Percentiles rank a stretch among this genome's conserved stretches.
These are phyloP conservation scores for Verticillium isaacii DNA, from an alignment of 2,329 filamentous ascomycete genomes.

Conservation along the genomic window DNA sequence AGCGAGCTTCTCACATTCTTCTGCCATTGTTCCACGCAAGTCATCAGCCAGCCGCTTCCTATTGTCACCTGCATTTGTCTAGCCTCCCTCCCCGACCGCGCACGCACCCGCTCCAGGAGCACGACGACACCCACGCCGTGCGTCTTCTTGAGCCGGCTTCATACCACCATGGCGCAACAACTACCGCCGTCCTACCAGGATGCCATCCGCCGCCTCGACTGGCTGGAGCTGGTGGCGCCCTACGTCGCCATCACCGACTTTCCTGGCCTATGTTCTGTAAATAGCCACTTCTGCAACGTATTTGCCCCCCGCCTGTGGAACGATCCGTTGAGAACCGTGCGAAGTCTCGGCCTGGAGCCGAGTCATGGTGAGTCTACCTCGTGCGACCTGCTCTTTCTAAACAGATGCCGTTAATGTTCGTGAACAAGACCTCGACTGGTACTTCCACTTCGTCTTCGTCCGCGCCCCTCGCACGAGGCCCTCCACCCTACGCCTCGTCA, in stretches of 20 bases:
- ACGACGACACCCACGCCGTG: neutral
- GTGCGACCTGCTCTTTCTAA: neutral
- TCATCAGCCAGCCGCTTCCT: neutral
- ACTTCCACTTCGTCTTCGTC: slow-evolving; percentile 38
- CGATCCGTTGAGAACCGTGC: slow-evolving; percentile 37
- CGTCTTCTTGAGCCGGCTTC: neutral
- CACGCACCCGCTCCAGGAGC: slow-evolving; percentile 16
- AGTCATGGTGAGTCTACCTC: slow-evolving; percentile 36
- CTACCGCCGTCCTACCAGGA: slow-evolving; percentile 49
- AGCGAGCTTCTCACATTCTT: neutral
- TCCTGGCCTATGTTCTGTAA: slow-evolving; percentile 42
- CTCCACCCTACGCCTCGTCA: slow-evolving; percentile 37
- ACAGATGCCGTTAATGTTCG: neutral
- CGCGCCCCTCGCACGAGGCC: slow-evolving; percentile 28
- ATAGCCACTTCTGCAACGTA: slow-evolving; percentile 36
- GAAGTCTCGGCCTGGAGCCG: slow-evolving; percentile 34
- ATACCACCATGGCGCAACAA: slow-evolving; percentile 15
- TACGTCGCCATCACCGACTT: slow-evolving; percentile 37
- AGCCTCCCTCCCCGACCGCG: neutral
- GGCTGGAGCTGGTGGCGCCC: slow-evolving; percentile 42
- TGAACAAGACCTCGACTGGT: slow-evolving; percentile 43
- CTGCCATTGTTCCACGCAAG: slow-evolving; percentile 2
- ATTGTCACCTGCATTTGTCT: slow-evolving; percentile 2
- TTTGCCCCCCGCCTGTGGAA: slow-evolving; percentile 51
- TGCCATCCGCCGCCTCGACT: slow-evolving; percentile 40